phyloP scores from a whole-genome alignment of 208 protist species.

The Acanthamoeba royreba region DNA sequence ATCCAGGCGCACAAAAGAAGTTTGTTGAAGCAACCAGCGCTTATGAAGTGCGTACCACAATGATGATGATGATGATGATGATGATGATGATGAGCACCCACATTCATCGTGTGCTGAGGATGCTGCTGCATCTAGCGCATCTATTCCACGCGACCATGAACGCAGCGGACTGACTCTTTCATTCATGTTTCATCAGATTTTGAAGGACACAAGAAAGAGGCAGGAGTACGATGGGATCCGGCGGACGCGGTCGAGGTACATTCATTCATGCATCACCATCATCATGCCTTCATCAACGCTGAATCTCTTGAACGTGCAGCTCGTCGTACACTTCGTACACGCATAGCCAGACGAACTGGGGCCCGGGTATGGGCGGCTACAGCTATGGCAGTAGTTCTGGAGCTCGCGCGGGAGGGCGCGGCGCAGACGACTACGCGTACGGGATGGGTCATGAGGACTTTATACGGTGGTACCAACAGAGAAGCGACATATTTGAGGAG shows the following conservation, averaged over 20 bases:
- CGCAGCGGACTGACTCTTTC: too few species aligned
- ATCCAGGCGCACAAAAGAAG: background rate
- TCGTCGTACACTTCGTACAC: background rate
- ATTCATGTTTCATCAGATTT: background rate
- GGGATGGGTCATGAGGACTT: background rate
- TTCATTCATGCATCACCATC: too few species aligned
- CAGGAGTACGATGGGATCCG: background rate
- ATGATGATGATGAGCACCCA: too few species aligned
- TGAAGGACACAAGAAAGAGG: background rate
- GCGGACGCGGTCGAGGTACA: background rate
- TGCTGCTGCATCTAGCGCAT: too few species aligned
- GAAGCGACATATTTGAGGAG: background rate
- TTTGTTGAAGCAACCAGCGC: conserved; percentile 6
- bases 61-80: too few species aligned
- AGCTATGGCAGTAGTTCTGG: background rate
- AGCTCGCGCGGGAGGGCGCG: too few species aligned
- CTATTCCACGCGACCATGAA: too few species aligned
- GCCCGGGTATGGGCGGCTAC: background rate
- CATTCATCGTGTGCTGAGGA: too few species aligned
- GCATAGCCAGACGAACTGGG: background rate
- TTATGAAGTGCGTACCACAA: background rate
- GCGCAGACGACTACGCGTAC: background rate
- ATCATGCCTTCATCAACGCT: too few species aligned
- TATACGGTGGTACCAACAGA: background rate
- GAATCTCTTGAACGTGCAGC: too few species aligned